Conservation (phyloP, 2,329 filamentous ascomycete species). For the Fusarium sp. region DNA sequence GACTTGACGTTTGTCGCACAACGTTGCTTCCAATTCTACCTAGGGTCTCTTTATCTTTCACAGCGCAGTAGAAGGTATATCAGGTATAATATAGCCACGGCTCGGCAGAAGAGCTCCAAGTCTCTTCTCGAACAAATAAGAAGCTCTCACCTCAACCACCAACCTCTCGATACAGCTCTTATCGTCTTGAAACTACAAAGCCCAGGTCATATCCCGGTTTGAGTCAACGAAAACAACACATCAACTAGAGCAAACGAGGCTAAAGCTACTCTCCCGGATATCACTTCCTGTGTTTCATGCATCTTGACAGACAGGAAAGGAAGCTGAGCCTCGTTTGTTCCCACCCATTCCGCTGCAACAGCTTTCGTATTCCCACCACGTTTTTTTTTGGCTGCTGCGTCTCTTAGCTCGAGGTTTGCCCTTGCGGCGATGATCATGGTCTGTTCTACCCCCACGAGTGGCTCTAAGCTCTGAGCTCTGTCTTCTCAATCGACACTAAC, state of each 20-base stretch:
- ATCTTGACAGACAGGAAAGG: background rate
- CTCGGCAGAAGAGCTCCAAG: background rate
- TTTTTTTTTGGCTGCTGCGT: constrained; percentile 5
- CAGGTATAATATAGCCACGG: background rate
- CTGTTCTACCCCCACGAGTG: background rate
- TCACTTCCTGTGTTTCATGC: constrained; percentile 24
- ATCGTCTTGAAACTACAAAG: constrained; percentile 23
- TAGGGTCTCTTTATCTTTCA: background rate
- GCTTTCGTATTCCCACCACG: constrained; percentile 29
- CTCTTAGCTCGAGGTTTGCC: background rate
- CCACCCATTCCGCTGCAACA: constrained; percentile 30
- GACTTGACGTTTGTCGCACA: background rate
- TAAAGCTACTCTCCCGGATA: constrained; percentile 10
- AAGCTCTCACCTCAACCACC: background rate
- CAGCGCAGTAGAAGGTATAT: background rate
- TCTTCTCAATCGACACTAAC: background rate
- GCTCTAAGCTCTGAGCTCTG: background rate
- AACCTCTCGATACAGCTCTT: background rate
- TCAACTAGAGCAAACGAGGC: constrained; percentile 5
- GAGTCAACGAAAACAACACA: constrained; percentile 25
- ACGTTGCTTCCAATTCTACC: background rate
- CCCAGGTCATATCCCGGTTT: constrained; percentile 32
- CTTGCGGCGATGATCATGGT: background rate
- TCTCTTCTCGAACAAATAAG: background rate
- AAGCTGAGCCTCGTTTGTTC: constrained; percentile 30